Conservation (phyloP, 75 land plant genomes). For the Chamaecyparis obtusa region DNA sequence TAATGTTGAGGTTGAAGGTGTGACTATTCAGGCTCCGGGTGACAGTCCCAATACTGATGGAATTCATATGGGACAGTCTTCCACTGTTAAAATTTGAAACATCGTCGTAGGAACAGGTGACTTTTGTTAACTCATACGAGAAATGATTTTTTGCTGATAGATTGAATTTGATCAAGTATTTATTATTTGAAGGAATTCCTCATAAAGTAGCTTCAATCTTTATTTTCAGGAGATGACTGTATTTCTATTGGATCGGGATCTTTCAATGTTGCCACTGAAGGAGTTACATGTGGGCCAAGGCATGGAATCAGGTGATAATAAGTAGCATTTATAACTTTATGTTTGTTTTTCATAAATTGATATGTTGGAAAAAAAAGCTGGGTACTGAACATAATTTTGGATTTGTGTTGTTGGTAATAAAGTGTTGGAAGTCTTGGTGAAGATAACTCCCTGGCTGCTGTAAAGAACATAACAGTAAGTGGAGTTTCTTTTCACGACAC, state of each 20-base stretch:
- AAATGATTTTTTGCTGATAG: too few relatives aligned
- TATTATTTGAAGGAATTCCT: neutral
- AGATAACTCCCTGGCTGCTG: too few relatives aligned
- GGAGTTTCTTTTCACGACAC: too few relatives aligned
- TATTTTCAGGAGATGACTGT: constrained; percentile 58
- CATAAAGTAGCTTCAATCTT: neutral
- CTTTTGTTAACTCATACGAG: neutral
- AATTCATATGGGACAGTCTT: constrained; percentile 56
- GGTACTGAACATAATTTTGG: neutral
- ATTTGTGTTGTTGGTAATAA: constrained; percentile 3
- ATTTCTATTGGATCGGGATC: constrained; percentile 63
- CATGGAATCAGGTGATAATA: constrained; percentile 50
- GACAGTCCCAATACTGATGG: constrained; percentile 88
- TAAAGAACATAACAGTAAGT: too few relatives aligned
- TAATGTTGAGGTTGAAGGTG: constrained; percentile 26
- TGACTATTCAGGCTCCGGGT: constrained; percentile 50
- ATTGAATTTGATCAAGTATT: neutral
- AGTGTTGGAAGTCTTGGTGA: constrained; percentile 45
- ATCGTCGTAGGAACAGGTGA: constrained; percentile 20
- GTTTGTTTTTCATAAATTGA: neutral
- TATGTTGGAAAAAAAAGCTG: neutral
- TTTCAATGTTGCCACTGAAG: constrained; percentile 34
- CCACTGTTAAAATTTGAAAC: constrained; percentile 40
- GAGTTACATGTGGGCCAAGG: constrained; percentile 64
- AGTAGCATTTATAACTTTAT: too few relatives aligned